A percentile compares a stretch with the other conserved stretches of the same genome.
These are phyloP conservation scores for Phytophthora fragariae DNA, from an alignment of 352 stramenopile genomes.

Conservation along the genomic window DNA sequence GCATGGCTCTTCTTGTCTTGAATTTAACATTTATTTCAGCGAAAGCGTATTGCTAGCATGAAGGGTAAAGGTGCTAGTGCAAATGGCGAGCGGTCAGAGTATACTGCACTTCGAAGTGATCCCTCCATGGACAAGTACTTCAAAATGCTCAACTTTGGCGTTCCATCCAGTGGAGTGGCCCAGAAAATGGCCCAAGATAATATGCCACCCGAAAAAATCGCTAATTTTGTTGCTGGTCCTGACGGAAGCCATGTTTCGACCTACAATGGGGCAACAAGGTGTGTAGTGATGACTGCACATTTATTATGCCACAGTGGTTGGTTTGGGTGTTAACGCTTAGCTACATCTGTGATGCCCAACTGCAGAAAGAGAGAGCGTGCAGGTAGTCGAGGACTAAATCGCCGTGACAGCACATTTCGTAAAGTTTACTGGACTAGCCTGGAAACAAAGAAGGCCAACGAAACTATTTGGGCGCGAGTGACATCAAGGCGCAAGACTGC, in stretches of 20 bases:
- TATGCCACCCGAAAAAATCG: slow-evolving; percentile 62
- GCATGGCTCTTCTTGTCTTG: background rate
- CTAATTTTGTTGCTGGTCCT: slow-evolving; percentile 62
- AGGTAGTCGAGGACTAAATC: slow-evolving; percentile 26
- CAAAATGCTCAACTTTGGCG: slow-evolving; percentile 85
- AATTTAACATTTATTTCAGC: slow-evolving; percentile 37
- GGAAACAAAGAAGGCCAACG: slow-evolving; percentile 58
- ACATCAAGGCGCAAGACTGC: slow-evolving; percentile 70
- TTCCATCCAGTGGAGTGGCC: slow-evolving; percentile 66
- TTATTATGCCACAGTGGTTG: background rate
- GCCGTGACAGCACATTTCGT: slow-evolving; percentile 64
- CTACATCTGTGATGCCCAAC: background rate
- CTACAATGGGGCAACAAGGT: slow-evolving; percentile 17
- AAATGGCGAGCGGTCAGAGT: slow-evolving; percentile 54
- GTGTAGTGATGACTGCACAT: background rate
- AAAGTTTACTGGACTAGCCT: slow-evolving; percentile 87
- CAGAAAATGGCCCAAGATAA: slow-evolving; percentile 89
- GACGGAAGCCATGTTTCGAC: slow-evolving; percentile 30
- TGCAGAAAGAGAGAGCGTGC: slow-evolving; percentile 22
- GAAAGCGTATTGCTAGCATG: slow-evolving; percentile 41
- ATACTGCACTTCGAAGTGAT: slow-evolving; percentile 61
- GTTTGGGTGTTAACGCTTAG: background rate
- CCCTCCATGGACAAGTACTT: slow-evolving; percentile 87
- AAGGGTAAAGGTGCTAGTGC: slow-evolving; percentile 15
- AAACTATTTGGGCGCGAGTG: slow-evolving; percentile 80